These are phyloP conservation scores for Cordyceps pruinosa DNA, from an alignment of 2,329 filamentous ascomycete species.

Conservation along the genomic window DNA sequence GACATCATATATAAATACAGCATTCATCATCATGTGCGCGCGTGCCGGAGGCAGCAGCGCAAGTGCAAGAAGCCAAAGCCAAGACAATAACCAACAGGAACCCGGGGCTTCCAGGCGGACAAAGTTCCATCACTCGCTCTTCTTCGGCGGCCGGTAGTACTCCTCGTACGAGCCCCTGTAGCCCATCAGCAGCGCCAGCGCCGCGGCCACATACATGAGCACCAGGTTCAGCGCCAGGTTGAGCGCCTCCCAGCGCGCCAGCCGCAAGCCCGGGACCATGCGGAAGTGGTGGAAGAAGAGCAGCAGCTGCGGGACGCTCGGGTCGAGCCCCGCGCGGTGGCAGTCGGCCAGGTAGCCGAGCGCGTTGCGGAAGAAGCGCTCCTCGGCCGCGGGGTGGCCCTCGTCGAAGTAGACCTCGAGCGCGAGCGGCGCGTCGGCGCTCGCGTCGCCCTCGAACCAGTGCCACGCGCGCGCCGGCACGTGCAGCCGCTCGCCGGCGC, in stretches of 20 bases:
- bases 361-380: slow-evolving; percentile 20
- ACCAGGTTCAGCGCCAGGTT: slow-evolving; percentile 13
- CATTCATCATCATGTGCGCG: too few species aligned
- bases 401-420: slow-evolving; percentile 13
- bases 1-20: too few species aligned
- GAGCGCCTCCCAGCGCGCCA: slow-evolving; percentile 2
- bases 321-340: slow-evolving; percentile 8
- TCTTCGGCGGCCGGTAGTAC: slow-evolving; percentile 11
- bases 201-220: slow-evolving; percentile 10
- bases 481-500: slow-evolving; percentile 1
- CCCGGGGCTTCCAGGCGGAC: not conserved
- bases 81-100: not conserved
- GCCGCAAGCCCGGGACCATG: slow-evolving; percentile 14
- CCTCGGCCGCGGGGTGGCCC: slow-evolving; percentile 16
- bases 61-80: too few species aligned
- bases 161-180: slow-evolving; percentile 14
- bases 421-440: slow-evolving; percentile 5
- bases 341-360: slow-evolving; percentile 20
- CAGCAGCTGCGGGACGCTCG: slow-evolving; percentile 19
- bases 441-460: slow-evolving; percentile 16
- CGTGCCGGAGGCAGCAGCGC: too few species aligned
- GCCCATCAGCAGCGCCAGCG: slow-evolving; percentile 12
- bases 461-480: slow-evolving; percentile 13
- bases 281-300: slow-evolving; percentile 16
- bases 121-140: not conserved